Percentiles rank a stretch among this genome's conserved stretches.
phyloP scores from a whole-genome alignment of 495 filamentous ascomycete species.

The Tuber microsphaerosporum region DNA sequence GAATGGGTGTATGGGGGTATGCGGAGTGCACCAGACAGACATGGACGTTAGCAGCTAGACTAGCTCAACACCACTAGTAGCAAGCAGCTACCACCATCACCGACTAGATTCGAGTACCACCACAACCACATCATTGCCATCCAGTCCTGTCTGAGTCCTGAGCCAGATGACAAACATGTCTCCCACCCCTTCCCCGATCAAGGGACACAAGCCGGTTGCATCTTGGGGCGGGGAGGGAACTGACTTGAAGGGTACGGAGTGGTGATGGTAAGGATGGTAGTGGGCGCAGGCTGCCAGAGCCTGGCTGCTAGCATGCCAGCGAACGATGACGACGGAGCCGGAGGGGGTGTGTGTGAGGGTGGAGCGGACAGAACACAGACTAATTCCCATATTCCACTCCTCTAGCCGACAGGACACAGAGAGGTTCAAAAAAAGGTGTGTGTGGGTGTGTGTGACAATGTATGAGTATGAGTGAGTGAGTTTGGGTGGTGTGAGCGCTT shows the following conservation, averaged over 20 bases:
- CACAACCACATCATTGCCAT: not conserved
- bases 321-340: slow-evolving; percentile 31
- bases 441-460: slow-evolving; percentile 4
- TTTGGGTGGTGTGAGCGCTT: not conserved
- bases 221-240: slow-evolving; percentile 29
- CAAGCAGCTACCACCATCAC: not conserved
- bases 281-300: slow-evolving; percentile 28
- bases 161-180: slow-evolving; percentile 37
- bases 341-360: slow-evolving; percentile 21
- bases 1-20: slow-evolving; percentile 15
- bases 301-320: slow-evolving; percentile 32
- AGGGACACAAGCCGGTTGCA: slow-evolving; percentile 29
- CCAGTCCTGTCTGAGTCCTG: slow-evolving; percentile 27
- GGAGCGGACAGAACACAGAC: slow-evolving; percentile 1
- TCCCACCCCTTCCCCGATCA: slow-evolving; percentile 20
- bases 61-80: not conserved
- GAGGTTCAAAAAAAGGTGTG: slow-evolving; percentile 1
- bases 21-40: slow-evolving; percentile 21
- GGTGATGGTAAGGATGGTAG: slow-evolving; percentile 8
- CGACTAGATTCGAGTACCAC: not conserved
- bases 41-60: slow-evolving; percentile 1
- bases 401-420: slow-evolving; percentile 2
- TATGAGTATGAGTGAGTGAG: not conserved
- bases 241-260: slow-evolving; percentile 1
- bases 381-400: not conserved